Evolutionary conservation across 331 rosid species (phyloP).

Genomic region (Stylosanthes scabra): DNA sequence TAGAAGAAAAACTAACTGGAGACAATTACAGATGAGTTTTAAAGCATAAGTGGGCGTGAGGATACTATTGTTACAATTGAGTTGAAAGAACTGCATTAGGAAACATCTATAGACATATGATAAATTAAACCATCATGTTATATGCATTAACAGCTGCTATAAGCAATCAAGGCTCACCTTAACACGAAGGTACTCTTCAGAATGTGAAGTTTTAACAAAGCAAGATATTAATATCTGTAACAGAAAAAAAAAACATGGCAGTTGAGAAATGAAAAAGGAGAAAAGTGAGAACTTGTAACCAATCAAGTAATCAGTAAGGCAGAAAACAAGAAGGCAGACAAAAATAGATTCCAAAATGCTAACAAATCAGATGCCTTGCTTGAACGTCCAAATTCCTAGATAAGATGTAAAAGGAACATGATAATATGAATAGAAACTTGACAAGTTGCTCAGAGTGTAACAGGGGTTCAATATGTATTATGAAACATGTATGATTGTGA

Average conservation of each 20-base stretch:
- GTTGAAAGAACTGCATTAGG: slow-evolving; percentile 31
- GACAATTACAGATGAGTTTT: slow-evolving; percentile 8
- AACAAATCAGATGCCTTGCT: slow-evolving; percentile 13
- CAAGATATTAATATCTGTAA: slow-evolving; percentile 94
- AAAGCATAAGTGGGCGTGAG: slow-evolving; percentile 9
- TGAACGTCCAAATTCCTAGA: background rate
- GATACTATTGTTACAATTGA: background rate
- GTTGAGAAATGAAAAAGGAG: slow-evolving; percentile 31
- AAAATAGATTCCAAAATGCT: too few species aligned
- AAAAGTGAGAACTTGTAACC: background rate
- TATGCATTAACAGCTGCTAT: slow-evolving; percentile 14
- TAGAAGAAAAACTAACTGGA: slow-evolving; percentile 16
- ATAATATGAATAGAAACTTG: background rate
- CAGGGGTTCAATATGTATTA: slow-evolving; percentile 11
- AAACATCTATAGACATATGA: slow-evolving; percentile 3
- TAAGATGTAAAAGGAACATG: background rate
- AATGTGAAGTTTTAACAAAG: slow-evolving; percentile 94
- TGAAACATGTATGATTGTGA: slow-evolving; percentile 2
- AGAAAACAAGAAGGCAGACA: too few species aligned
- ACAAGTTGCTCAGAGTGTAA: background rate
- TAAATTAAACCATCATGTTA: slow-evolving; percentile 14
- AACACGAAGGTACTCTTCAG: slow-evolving; percentile 94
- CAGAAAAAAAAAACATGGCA: background rate
- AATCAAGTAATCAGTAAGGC: slow-evolving; percentile 2
- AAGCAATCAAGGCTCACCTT: slow-evolving; percentile 62